Conservation (phyloP, 75 land plant genomes). For the Picea glauca region DNA sequence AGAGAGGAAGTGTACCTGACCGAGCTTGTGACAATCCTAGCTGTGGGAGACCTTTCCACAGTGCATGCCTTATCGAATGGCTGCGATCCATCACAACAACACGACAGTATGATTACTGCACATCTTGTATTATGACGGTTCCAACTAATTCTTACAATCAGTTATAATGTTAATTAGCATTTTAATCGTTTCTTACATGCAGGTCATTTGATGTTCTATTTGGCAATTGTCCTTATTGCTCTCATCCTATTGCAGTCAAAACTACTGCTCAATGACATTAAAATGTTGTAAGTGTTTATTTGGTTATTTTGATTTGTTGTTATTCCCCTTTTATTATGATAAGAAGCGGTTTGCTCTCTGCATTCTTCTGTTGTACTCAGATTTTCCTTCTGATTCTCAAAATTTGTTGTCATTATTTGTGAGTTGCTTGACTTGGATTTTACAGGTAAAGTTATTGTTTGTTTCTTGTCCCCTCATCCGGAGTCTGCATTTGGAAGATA, state of each 20-base stretch:
- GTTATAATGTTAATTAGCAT: not conserved
- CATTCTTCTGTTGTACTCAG: too few relatives aligned
- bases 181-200: constrained; percentile 10
- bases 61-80: constrained; percentile 82
- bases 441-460: too few relatives aligned
- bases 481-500: too few relatives aligned
- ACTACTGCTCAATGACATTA: not conserved
- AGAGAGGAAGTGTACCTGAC: constrained; percentile 70
- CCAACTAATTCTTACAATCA: not conserved
- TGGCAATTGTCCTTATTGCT: constrained; percentile 90
- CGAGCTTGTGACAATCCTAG: constrained; percentile 79
- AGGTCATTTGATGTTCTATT: constrained; percentile 88
- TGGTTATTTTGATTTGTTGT: too few relatives aligned
- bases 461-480: too few relatives aligned
- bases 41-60: constrained; percentile 76
- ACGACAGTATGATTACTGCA: constrained; percentile 53
- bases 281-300: too few relatives aligned
- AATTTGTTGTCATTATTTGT: too few relatives aligned
- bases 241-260: constrained; percentile 80
- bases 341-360: too few relatives aligned
- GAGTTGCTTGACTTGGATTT: too few relatives aligned
- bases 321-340: too few relatives aligned
- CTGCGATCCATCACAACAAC: constrained; percentile 82
- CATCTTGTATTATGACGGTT: not conserved
- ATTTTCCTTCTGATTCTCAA: too few relatives aligned